A percentile compares a stretch with the other conserved stretches of the same genome.
Evolutionary conservation across 2,329 filamentous ascomycete genomes (phyloP).

Genomic region (Trichoderma sp.): DNA sequence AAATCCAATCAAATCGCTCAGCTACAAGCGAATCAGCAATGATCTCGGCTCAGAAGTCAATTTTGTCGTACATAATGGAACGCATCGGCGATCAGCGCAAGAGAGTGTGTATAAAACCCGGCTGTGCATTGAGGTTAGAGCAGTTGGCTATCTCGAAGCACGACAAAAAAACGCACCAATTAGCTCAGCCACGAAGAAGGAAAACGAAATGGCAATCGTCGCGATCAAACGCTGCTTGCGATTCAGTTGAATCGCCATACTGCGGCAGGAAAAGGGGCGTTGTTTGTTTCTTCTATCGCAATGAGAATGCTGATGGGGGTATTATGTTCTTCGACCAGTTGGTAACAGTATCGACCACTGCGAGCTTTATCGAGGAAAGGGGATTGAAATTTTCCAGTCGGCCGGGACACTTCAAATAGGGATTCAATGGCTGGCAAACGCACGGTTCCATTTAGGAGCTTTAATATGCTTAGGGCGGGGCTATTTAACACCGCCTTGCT

Average conservation of each 20-base stretch:
- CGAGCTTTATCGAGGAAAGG: constrained; percentile 14
- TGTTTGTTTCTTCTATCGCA: neutral
- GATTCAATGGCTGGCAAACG: neutral
- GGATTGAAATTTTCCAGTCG: neutral
- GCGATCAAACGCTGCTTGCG: constrained; percentile 51
- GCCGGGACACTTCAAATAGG: neutral
- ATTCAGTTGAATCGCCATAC: constrained; percentile 32
- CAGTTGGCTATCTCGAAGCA: neutral
- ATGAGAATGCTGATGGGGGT: neutral
- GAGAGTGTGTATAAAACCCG: constrained; percentile 70
- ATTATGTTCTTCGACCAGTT: neutral
- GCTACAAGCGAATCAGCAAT: constrained; percentile 44
- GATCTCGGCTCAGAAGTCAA: no score
- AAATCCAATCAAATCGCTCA: constrained; percentile 74
- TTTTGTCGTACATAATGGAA: constrained; percentile 67
- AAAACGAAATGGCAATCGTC: constrained; percentile 54
- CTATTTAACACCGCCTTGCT: constrained; percentile 1
- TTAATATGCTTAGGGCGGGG: constrained; percentile 20
- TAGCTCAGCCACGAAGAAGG: constrained; percentile 58
- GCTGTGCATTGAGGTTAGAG: constrained; percentile 45
- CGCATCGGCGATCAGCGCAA: constrained; percentile 75
- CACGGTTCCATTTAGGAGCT: constrained; percentile 2
- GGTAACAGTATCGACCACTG: neutral
- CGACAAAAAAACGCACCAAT: constrained; percentile 41
- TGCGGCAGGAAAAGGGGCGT: neutral